Evolutionary conservation across 495 filamentous ascomycete genomes (phyloP), one percentile per base, ranked within the genome.

Genomic region (Letharia columbiana): DNA sequence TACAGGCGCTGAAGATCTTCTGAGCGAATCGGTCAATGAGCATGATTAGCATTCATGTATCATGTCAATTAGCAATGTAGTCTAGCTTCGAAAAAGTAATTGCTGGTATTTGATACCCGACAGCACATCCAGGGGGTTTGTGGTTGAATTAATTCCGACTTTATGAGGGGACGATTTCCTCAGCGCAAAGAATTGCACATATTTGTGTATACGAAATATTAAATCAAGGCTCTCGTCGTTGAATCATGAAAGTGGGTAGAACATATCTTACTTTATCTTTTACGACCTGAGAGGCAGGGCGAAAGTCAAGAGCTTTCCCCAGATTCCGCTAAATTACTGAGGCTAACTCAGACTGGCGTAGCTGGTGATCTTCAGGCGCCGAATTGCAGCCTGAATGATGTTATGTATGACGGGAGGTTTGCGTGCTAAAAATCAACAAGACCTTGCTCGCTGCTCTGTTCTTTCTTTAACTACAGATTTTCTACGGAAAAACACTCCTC

Each of bases 21-120:
- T 52, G 17, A 56, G 58, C 45, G 20, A 61, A n/a, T 42, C 20
- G 39, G 15, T 50, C 57, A 60, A 45, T 44, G 57, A 39, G 56
- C 57, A 41, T 50, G 39, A 45, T 60, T 44, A 45, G 56, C 64
- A 50, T 50, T 61, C 49, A 37, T 61, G 64, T 66, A 66, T 61
- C 56, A 61, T 41, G 45, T 42, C 44, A 12, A 52, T 60, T 66
- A 66, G 64, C 57, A 66, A 49, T 66, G 64, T 66, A 66, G 33
- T 61, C 37, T 66, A 61, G 57, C 57, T 60, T 52, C 58, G 35
- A 61, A 49, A 50, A 50, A 47, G 47, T 49, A 50, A 18, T 44
- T 60, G 57, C 45, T 60, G 31, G n/a, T 45, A 60, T 41, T 20
- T 41, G 20, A 41, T n/a, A 47, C 44, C 17, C 12, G 13, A 31